Evolutionary conservation across 106 monocot species (phyloP), one percentile per base, ranked within the genome.

Genomic region (Dendrobium chrysotoxum): DNA sequence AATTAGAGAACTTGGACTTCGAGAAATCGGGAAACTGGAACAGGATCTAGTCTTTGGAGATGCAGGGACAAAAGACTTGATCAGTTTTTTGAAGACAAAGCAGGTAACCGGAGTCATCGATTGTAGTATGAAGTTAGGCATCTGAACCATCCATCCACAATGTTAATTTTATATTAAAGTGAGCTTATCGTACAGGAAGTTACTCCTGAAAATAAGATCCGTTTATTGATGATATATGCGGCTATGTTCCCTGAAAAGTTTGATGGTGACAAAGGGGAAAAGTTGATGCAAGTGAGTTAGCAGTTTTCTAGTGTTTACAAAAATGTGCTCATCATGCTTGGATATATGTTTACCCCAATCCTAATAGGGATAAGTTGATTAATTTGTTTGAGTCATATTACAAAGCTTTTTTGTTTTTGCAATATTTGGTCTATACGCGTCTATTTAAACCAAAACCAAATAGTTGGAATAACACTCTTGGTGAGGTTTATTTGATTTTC

Each of bases 21-120:
- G 91, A 72, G 95, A 99, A 72, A 68, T 99, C 86, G 98, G 98
- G 47, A 89, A 99, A 35, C 77, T 99, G 23, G 98, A 99, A 80
- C 98, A 99, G 83, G 91, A 99, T 87, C 86, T 99, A 54, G 95
- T 95, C 31, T 99, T 95, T 87, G 98, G 98, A 26, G 92, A 95
- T 92, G 98, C 98, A 54, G 95, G 95, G 67, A 88, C 98, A 20
- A 99, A 94, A 78, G 98, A 99, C 81, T 47, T 99, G 77, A 95
- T 99, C 66, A 91, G 88, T 82, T 99, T 93, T 84, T 72, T 99
- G 13, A 88, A 95, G 68, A 85, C 85, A 77, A 89, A 91, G 17
- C 95, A 88, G 91, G 98, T 98, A 79, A 40, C 5, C 20, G 42
- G 3, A 20, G 18, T 74, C 23, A 21, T 74, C 12, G 41, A 20